These are phyloP conservation scores for Beauveria scarabaeidicola DNA, from an alignment of 2,329 filamentous ascomycete genomes.

Conservation along the genomic window DNA sequence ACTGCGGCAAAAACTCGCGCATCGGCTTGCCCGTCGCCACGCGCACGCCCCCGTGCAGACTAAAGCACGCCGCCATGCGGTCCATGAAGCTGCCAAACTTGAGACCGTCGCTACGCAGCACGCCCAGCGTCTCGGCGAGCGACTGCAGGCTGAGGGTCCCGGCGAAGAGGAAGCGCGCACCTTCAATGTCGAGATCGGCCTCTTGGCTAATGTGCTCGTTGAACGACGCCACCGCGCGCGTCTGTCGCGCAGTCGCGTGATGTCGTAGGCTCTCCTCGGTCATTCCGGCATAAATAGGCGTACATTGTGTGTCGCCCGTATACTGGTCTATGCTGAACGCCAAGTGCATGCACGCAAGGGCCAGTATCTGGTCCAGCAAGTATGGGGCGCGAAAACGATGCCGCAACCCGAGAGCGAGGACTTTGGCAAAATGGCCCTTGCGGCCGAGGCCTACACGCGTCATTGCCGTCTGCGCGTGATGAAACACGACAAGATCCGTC, in stretches of 20 bases:
- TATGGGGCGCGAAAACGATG: constrained; percentile 21
- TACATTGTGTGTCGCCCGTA: too few relatives aligned
- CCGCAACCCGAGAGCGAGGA: background rate
- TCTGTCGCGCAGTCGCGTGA: constrained; percentile 17
- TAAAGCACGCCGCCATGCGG: constrained; percentile 32
- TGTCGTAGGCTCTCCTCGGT: background rate
- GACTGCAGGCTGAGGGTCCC: constrained; percentile 10
- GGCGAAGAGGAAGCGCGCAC: constrained; percentile 9
- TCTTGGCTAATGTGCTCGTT: constrained; percentile 15
- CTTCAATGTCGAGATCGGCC: background rate
- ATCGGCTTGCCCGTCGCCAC: constrained; percentile 24
- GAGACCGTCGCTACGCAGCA: constrained; percentile 21
- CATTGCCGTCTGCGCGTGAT: constrained; percentile 3
- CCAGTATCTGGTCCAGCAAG: constrained; percentile 29
- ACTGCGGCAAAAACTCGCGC: constrained; percentile 27
- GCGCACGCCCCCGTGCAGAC: constrained; percentile 35
- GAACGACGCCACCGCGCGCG: constrained; percentile 21
- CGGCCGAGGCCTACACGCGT: background rate
- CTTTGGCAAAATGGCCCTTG: background rate
- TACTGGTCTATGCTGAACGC: background rate
- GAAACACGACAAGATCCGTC: constrained; percentile 1
- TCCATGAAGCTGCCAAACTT: constrained; percentile 32
- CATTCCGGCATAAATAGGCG: background rate
- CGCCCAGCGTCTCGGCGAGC: constrained; percentile 12
- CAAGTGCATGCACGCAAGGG: constrained; percentile 19